Evolutionary conservation across 768 basidiomycete genomes (phyloP).

Genomic region (Mycena maculata): DNA sequence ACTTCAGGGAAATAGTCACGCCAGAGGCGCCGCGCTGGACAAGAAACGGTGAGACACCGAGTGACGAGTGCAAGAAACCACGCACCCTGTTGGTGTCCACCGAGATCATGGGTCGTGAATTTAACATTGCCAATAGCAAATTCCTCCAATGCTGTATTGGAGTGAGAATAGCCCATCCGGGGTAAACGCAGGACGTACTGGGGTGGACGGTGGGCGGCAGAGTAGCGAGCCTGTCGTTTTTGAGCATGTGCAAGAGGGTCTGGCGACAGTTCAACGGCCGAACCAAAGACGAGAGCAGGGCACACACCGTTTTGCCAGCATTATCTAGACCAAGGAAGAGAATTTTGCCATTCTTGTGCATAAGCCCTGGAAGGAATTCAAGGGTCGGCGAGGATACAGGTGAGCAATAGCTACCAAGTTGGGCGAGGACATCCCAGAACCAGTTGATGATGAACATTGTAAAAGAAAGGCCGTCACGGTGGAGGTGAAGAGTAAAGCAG

Average conservation of each 20-base stretch:
- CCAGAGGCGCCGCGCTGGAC: slow-evolving; percentile 93
- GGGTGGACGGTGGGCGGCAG: slow-evolving; percentile 98
- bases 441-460: slow-evolving; percentile 90
- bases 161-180: slow-evolving; percentile 10
- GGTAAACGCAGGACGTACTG: slow-evolving; percentile 63
- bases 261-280: not conserved
- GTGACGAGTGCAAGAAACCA: not conserved
- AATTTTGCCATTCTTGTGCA: slow-evolving; percentile 99
- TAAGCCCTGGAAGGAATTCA: slow-evolving; percentile 65
- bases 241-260: slow-evolving; percentile 88
- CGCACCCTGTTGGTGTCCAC: slow-evolving; percentile 95
- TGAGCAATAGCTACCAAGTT: slow-evolving; percentile 76
- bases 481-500: not conserved
- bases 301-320: slow-evolving; percentile 95
- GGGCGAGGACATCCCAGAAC: slow-evolving; percentile 96
- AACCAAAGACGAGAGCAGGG: not conserved
- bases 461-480: slow-evolving; percentile 29
- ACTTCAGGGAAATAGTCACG: slow-evolving; percentile 99
- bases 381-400: not conserved
- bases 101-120: slow-evolving; percentile 98
- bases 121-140: slow-evolving; percentile 98
- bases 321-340: slow-evolving; percentile 99
- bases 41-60: slow-evolving; percentile 12
- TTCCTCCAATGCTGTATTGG: slow-evolving; percentile 92
- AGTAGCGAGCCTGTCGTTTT: slow-evolving; percentile 97